A percentile compares a stretch with the other conserved stretches of the same genome.
phyloP scores from a whole-genome alignment of 306 rosid genomes.

The Begonia loranthoides region DNA sequence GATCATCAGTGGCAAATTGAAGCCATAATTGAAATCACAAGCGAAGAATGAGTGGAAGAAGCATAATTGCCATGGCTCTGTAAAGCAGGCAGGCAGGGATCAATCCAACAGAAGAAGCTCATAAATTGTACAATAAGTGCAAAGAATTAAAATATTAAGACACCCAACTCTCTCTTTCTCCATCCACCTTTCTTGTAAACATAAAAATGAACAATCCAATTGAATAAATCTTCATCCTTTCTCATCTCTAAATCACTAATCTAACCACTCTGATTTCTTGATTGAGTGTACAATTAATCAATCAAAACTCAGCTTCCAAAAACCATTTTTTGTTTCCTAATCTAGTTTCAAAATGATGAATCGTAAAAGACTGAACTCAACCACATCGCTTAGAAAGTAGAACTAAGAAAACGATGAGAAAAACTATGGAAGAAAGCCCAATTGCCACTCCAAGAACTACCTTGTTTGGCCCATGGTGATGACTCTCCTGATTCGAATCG shows the following conservation, averaged over 20 bases:
- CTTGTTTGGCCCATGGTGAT: slow-evolving; percentile 67
- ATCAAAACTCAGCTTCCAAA: slow-evolving; percentile 1
- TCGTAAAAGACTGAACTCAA: slow-evolving; percentile 4
- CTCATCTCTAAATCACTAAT: background rate
- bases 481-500: slow-evolving; percentile 20
- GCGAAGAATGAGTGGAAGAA: no score
- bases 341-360: background rate
- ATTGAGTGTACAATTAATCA: background rate
- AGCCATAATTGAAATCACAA: no score
- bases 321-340: slow-evolving; percentile 1
- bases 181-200: no score
- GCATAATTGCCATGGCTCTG: no score
- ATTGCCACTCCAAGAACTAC: slow-evolving; percentile 84
- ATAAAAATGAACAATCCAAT: no score
- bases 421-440: slow-evolving; percentile 72
- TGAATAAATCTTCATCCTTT: no score
- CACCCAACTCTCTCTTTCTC: no score
- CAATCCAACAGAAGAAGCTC: no score
- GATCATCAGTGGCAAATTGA: no score
- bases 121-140: no score
- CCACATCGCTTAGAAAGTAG: slow-evolving; percentile 63
- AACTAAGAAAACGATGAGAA: slow-evolving; percentile 60
- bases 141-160: no score
- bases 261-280: background rate
- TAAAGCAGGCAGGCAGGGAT: no score